Conservation (phyloP, 495 filamentous ascomycete genomes). For the Talaromyces nanjingensis region DNA sequence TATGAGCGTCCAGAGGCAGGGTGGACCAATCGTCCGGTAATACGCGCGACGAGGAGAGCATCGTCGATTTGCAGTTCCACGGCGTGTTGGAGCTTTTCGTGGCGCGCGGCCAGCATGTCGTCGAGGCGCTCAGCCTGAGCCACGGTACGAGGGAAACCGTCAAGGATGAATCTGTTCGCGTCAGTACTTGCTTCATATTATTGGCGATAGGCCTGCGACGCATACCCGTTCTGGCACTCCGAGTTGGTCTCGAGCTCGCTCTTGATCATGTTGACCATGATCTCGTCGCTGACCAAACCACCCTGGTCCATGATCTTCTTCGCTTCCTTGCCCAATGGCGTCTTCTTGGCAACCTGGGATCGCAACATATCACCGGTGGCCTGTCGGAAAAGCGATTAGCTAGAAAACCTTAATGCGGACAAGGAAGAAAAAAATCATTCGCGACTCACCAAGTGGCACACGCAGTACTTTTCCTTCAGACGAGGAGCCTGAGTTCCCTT, state of each 20-base stretch:
- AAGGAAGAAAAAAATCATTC: background rate
- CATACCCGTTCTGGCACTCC: slow-evolving; percentile 93
- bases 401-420: slow-evolving; percentile 4
- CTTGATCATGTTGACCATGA: slow-evolving; percentile 99
- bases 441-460: slow-evolving; percentile 83
- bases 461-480: slow-evolving; percentile 95
- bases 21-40: slow-evolving; percentile 94
- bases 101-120: slow-evolving; percentile 68
- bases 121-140: slow-evolving; percentile 92
- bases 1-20: slow-evolving; percentile 93
- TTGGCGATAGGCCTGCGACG: background rate
- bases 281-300: slow-evolving; percentile 96
- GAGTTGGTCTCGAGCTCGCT: slow-evolving; percentile 86
- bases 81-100: slow-evolving; percentile 82
- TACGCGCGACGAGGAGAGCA: slow-evolving; percentile 82
- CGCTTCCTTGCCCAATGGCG: slow-evolving; percentile 83
- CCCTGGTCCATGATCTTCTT: slow-evolving; percentile 99
- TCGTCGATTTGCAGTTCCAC: slow-evolving; percentile 97
- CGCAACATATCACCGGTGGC: slow-evolving; percentile 99
- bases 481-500: slow-evolving; percentile 98
- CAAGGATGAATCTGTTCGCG: slow-evolving; percentile 81
- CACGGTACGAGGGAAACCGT: slow-evolving; percentile 96
- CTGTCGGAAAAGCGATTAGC: slow-evolving; percentile 36
- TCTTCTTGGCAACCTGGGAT: slow-evolving; percentile 98
- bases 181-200: slow-evolving; percentile 9